phyloP scores from a whole-genome alignment of 169 alveolate genomes.

The Blepharisma undulans region DNA sequence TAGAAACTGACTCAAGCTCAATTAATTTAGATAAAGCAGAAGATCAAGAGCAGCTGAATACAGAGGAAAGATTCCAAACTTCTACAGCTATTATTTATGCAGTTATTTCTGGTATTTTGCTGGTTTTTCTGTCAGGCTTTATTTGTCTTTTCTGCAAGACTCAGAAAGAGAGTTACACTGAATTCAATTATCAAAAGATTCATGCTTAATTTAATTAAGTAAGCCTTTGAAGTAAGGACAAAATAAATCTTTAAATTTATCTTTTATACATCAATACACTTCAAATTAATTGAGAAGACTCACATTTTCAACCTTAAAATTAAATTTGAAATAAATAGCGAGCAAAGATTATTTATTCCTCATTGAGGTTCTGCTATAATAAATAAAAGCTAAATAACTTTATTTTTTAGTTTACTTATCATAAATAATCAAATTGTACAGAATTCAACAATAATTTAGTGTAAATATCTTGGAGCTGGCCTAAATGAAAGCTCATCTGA shows the following conservation, averaged over 20 bases:
- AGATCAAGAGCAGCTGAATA: neutral
- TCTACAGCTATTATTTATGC: neutral
- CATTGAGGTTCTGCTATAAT: no score
- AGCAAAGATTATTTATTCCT: no score
- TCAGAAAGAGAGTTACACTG: neutral
- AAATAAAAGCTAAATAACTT: no score
- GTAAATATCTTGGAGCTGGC: neutral
- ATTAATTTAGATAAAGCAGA: neutral
- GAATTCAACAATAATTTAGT: neutral
- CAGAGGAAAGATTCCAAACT: neutral
- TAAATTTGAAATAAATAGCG: no score
- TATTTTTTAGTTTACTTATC: neutral
- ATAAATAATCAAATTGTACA: neutral
- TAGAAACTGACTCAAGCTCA: neutral
- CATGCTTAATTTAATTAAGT: neutral
- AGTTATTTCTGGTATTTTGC: neutral
- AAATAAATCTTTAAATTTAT: no score
- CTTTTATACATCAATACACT: no score
- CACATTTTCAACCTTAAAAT: neutral
- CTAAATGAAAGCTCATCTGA: neutral
- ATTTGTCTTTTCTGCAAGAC: neutral
- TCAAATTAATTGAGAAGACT: neutral
- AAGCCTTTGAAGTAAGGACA: no score
- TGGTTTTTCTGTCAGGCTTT: neutral
- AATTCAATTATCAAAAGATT: neutral